Conservation (phyloP, 148 eudicot genomes). For the Rhododendron henanense region DNA sequence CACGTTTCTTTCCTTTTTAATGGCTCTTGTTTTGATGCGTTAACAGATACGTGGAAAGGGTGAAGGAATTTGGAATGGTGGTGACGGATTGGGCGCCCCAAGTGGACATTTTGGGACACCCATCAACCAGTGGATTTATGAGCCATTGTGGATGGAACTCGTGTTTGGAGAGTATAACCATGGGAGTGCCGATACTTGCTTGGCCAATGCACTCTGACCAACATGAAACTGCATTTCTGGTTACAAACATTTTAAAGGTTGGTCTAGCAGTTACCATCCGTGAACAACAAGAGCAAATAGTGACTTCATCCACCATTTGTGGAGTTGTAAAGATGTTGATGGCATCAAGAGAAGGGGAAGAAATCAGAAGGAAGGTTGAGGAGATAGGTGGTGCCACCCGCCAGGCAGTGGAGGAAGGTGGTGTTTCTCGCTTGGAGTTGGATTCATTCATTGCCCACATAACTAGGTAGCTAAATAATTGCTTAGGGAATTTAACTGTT, state of each 20-base stretch:
- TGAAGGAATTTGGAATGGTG: neutral
- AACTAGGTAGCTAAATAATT: no score
- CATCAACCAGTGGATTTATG: neutral
- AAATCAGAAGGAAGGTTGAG: no score
- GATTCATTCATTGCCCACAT: no score
- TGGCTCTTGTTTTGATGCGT: no score
- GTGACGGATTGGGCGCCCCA: constrained; percentile 5
- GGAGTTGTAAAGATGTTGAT: no score
- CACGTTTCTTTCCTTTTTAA: no score
- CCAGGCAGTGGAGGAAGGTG: no score
- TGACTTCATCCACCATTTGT: no score
- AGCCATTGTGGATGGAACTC: constrained; percentile 5
- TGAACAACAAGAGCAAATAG: neutral
- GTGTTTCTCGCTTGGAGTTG: no score
- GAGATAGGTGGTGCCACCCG: no score
- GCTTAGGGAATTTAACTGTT: no score
- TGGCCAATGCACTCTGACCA: constrained; percentile 9
- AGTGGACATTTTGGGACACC: neutral
- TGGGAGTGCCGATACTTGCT: neutral
- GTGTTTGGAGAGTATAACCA: neutral
- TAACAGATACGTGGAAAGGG: neutral
- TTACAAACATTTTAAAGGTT: neutral
- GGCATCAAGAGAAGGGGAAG: no score
- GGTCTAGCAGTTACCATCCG: neutral
- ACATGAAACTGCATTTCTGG: neutral